Evolutionary conservation across 768 basidiomycete species (phyloP).

Genomic region (Inosperma sp.): DNA sequence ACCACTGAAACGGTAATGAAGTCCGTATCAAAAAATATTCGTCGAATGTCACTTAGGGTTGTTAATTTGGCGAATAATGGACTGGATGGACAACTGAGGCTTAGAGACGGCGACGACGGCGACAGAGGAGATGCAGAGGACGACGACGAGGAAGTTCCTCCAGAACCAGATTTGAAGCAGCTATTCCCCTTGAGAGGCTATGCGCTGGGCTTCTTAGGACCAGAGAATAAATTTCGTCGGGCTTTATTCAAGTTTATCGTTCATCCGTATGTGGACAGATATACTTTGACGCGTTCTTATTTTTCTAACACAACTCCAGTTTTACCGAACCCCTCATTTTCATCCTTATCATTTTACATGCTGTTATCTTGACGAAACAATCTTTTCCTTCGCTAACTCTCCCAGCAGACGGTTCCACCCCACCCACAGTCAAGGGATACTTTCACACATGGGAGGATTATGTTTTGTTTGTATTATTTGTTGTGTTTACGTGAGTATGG

Average conservation of each 20-base stretch:
- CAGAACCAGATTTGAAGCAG: slow-evolving; percentile 43
- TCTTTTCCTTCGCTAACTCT: slow-evolving; percentile 59
- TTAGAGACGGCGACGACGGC: slow-evolving; percentile 45
- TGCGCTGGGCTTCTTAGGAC: slow-evolving; percentile 73
- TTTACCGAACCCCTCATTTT: slow-evolving; percentile 87
- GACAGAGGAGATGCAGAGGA: slow-evolving; percentile 22
- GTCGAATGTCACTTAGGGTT: slow-evolving; percentile 71
- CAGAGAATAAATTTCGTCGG: slow-evolving; percentile 58
- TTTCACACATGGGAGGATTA: slow-evolving; percentile 90
- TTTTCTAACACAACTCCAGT: slow-evolving; percentile 33
- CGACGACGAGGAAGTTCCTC: slow-evolving; percentile 35
- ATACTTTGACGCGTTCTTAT: too few species aligned
- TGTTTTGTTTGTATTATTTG: slow-evolving; percentile 76
- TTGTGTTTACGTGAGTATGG: slow-evolving; percentile 72
- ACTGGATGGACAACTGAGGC: slow-evolving; percentile 53
- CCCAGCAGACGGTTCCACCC: slow-evolving; percentile 35
- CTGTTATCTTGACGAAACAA: slow-evolving; percentile 77
- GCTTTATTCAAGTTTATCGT: slow-evolving; percentile 45
- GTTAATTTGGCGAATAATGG: slow-evolving; percentile 68
- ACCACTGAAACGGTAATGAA: slow-evolving; percentile 58
- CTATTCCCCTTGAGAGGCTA: slow-evolving; percentile 62
- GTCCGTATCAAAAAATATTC: slow-evolving; percentile 51
- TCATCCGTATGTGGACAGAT: not conserved
- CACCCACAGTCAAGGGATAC: slow-evolving; percentile 55
- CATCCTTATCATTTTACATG: slow-evolving; percentile 77